Evolutionary conservation across 2,329 filamentous ascomycete genomes (phyloP).

Genomic region (Lachnellula cervina): DNA sequence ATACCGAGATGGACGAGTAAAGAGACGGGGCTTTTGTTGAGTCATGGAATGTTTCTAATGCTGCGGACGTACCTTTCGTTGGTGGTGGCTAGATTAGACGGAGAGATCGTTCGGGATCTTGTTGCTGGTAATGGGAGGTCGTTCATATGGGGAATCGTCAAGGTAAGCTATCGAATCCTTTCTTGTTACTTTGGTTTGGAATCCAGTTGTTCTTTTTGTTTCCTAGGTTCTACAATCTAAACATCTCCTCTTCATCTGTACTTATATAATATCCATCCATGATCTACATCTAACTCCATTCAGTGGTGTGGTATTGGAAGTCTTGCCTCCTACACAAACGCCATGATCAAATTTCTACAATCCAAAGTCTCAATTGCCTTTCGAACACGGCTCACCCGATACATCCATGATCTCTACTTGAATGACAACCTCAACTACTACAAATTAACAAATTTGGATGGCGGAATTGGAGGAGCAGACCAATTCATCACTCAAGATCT

Average conservation of each 20-base stretch:
- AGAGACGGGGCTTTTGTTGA: constrained; percentile 83
- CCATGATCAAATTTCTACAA: constrained; percentile 98
- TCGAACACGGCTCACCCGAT: constrained; percentile 86
- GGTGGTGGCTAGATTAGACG: constrained; percentile 86
- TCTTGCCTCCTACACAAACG: constrained; percentile 94
- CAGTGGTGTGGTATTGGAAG: constrained; percentile 90
- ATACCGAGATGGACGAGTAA: constrained; percentile 94
- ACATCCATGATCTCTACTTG: constrained; percentile 95
- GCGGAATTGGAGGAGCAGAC: constrained; percentile 85
- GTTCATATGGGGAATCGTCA: constrained; percentile 83
- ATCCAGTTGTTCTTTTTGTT: not conserved
- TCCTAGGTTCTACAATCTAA: not conserved
- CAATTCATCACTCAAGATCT: constrained; percentile 98
- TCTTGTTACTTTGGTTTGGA: not conserved
- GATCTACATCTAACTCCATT: constrained; percentile 11
- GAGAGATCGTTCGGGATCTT: constrained; percentile 91
- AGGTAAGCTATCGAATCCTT: constrained; percentile 44
- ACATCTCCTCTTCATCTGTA: not conserved
- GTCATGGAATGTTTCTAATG: constrained; percentile 85
- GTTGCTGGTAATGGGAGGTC: constrained; percentile 89
- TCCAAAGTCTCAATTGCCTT: constrained; percentile 98
- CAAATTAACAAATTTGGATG: constrained; percentile 87
- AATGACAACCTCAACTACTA: constrained; percentile 96
- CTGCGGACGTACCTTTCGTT: constrained; percentile 90
- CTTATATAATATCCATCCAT: not conserved